Conservation (phyloP, 139 green algal species). For the Picochlorum sp. region DNA sequence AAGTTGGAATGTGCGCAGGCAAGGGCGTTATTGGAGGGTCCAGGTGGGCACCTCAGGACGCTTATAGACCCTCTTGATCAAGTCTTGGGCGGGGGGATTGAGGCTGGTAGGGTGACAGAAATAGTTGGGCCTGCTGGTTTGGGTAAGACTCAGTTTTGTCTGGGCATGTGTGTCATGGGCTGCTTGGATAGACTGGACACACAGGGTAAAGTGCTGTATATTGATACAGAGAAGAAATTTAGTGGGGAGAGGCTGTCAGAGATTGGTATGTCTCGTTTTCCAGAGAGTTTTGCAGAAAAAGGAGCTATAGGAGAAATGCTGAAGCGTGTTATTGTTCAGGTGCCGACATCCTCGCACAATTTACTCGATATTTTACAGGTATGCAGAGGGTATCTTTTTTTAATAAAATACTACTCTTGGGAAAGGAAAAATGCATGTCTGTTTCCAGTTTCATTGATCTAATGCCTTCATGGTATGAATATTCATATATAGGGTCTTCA, state of each 20-base stretch:
- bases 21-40: no score
- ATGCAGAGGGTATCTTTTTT: neutral
- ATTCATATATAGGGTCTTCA: slow-evolving; percentile 23
- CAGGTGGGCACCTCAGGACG: slow-evolving; percentile 8
- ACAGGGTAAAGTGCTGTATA: slow-evolving; percentile 42
- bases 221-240: slow-evolving; percentile 78
- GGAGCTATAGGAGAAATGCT: slow-evolving; percentile 26
- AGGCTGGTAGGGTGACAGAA: slow-evolving; percentile 41
- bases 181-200: slow-evolving; percentile 18
- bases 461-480: no score
- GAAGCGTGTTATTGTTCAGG: slow-evolving; percentile 39
- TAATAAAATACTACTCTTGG: no score
- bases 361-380: neutral
- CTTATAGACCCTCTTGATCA: slow-evolving; percentile 28
- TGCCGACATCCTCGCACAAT: slow-evolving; percentile 9
- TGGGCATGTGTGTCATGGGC: slow-evolving; percentile 5
- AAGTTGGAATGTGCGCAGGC: no score
- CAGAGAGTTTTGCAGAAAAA: slow-evolving; percentile 16
- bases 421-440: no score
- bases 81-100: slow-evolving; percentile 35
- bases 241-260: slow-evolving; percentile 33
- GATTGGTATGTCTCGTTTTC: slow-evolving; percentile 41
- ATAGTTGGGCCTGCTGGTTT: slow-evolving; percentile 52
- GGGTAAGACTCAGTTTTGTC: slow-evolving; percentile 52
- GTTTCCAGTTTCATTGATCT: no score